Evolutionary conservation across 495 filamentous ascomycete genomes (phyloP), one percentile per base, ranked within the genome.

Genomic region (Annulohypoxylon maeteangense): DNA sequence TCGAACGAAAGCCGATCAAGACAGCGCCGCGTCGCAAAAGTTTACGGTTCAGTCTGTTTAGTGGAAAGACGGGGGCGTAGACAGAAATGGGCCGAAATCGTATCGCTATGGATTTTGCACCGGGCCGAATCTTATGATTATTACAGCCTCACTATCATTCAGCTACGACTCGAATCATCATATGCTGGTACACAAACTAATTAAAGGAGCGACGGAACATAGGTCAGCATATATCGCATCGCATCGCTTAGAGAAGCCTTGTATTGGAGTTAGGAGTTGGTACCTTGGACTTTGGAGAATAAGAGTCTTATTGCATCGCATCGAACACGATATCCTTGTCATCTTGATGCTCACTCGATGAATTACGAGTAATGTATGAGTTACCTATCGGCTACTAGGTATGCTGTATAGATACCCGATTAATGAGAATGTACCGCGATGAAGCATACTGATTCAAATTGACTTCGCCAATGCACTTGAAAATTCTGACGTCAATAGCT

Each of bases 31-130:
- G 70, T 31, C 75, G 75, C 20, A 74, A 62, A 68, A 78, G 74
- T 36, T 59, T 74, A 14, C 70, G 75, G 11, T 76, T 76, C 47
- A 31, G 70, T 16, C 73, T 78, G 7, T 78, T 78, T 60, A 72
- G 73, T 29, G 60, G 66, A 48, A 75, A 68, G 42, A 38, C 64
- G 6, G 25, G 54, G 29, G 63, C 62, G 0, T 70, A 29, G 51
- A 53, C n/a, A 6, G 29, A 32, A 50, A 48, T 32, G 53, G 50
- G 6, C 8, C 23, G 4, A 11, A 34, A 53, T 36, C 16, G 20
- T 40, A 53, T 36, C 16, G 14, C 44, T 11, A 36, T 6, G 11
- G 42, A 31, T 14, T n/a, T 42, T 40, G 54, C 7, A 25, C 23
- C n/a, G 18, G 18, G 29, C n/a, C 44, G 36, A 36, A 62, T 4